Evolutionary conservation across 2,329 filamentous ascomycete species (phyloP).

Genomic region (Xylaria sp.): DNA sequence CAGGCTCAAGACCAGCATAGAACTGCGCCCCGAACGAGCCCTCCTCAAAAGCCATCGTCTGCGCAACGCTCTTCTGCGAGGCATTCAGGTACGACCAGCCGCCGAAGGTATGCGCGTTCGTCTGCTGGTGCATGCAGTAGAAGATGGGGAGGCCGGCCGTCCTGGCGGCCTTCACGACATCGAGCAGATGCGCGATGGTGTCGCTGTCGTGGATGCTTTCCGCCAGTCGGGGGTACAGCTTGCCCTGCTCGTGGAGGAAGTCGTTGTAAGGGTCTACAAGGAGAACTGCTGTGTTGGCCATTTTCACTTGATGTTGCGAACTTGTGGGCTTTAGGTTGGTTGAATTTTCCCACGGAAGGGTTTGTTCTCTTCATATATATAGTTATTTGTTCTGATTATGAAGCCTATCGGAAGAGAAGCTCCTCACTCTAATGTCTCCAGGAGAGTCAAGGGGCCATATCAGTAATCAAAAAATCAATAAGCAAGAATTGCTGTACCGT

Average conservation of each 20-base stretch:
- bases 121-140: conserved; percentile 23
- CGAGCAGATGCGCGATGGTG: conserved; percentile 13
- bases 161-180: conserved; percentile 13
- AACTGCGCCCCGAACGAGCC: conserved; percentile 14
- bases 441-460: not conserved
- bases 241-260: conserved; percentile 14
- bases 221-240: not conserved
- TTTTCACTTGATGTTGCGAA: not conserved
- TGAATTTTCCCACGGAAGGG: not conserved
- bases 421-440: not conserved
- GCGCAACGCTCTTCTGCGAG: not conserved
- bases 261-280: conserved; percentile 6
- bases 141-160: conserved; percentile 5
- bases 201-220: conserved; percentile 15
- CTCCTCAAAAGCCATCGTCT: conserved; percentile 14
- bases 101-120: conserved; percentile 9
- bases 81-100: conserved; percentile 15
- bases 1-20: conserved; percentile 2
- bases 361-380: not conserved
- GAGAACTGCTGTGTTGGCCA: conserved; percentile 6
- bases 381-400: too few species aligned
- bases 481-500: too few species aligned
- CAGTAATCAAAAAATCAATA: too few species aligned
- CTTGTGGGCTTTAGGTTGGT: not conserved
- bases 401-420: not conserved